A percentile compares a stretch with the other conserved stretches of the same genome.
These are phyloP conservation scores for Persicaria tinctoria DNA, from an alignment of 148 eudicot genomes.

Conservation along the genomic window DNA sequence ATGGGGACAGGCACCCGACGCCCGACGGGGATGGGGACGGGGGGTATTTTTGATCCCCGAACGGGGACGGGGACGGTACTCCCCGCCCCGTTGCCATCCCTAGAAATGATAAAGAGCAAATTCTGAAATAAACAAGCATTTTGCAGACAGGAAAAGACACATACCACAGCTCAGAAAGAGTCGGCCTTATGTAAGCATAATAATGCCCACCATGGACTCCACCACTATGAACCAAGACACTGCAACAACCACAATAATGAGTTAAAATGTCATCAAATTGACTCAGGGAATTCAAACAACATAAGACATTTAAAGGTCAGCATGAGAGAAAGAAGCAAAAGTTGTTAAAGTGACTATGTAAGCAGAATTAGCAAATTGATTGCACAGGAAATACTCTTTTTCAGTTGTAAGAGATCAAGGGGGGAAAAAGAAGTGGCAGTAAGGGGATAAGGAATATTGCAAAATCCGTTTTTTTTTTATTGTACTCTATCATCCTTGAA, in stretches of 20 bases:
- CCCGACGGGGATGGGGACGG: background rate
- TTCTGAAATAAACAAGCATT: background rate
- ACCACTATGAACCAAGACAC: slow-evolving; percentile 94
- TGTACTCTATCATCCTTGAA: background rate
- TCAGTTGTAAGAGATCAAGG: background rate
- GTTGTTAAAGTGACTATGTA: background rate
- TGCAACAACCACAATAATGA: slow-evolving; percentile 26
- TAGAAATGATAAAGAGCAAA: background rate
- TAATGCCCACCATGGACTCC: slow-evolving; percentile 98
- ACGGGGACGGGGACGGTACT: too few species aligned
- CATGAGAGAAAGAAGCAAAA: background rate
- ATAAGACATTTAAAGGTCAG: background rate
- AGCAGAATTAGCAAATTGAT: background rate
- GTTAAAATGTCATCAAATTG: background rate
- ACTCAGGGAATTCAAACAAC: background rate
- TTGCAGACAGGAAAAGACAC: slow-evolving; percentile 9
- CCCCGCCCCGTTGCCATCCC: too few species aligned
- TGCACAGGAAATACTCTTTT: background rate
- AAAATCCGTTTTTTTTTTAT: background rate
- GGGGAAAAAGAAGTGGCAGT: background rate
- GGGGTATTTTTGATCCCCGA: too few species aligned
- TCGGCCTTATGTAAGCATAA: slow-evolving; percentile 87
- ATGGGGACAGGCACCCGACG: background rate
- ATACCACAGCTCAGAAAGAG: slow-evolving; percentile 85
- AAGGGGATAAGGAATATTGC: background rate